Evolutionary conservation across 1,284 basidiomycete species (phyloP).

Genomic region (Microbotryum intermedium): DNA sequence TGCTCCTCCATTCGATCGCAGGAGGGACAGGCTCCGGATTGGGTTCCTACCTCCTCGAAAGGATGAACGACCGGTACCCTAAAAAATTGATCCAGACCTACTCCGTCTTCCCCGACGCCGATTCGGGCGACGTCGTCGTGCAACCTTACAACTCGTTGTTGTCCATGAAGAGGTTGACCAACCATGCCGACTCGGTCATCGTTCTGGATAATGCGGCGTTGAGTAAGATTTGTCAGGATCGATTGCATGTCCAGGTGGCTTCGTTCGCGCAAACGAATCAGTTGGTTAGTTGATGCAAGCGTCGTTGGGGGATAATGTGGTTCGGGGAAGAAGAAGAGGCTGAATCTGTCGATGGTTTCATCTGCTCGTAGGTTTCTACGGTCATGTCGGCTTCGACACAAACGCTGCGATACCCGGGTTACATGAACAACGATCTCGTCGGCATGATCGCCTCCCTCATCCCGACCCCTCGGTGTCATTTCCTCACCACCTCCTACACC

Average conservation of each 20-base stretch:
- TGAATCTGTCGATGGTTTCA: neutral
- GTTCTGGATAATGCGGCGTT: constrained; percentile 96
- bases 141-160: constrained; percentile 95
- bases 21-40: constrained; percentile 97
- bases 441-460: constrained; percentile 96
- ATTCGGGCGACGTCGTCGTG: constrained; percentile 85
- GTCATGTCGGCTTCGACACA: constrained; percentile 97
- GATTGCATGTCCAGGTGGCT: constrained; percentile 76
- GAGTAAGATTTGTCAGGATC: constrained; percentile 61
- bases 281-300: constrained; percentile 51
- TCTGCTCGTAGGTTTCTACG: constrained; percentile 61
- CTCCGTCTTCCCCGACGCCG: constrained; percentile 87
- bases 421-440: constrained; percentile 99
- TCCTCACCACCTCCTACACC: constrained; percentile 99
- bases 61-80: constrained; percentile 93
- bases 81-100: constrained; percentile 99
- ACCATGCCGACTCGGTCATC: constrained; percentile 94
- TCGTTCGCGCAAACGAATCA: constrained; percentile 94
- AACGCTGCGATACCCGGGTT: constrained; percentile 92
- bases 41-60: constrained; percentile 91
- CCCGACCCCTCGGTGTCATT: constrained; percentile 97
- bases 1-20: constrained; percentile 97
- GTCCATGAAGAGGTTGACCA: constrained; percentile 87
- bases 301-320: neutral
- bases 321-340: neutral